Evolutionary conservation across 2,329 filamentous ascomycete genomes (phyloP).

Genomic region (Xylaria sp.): DNA sequence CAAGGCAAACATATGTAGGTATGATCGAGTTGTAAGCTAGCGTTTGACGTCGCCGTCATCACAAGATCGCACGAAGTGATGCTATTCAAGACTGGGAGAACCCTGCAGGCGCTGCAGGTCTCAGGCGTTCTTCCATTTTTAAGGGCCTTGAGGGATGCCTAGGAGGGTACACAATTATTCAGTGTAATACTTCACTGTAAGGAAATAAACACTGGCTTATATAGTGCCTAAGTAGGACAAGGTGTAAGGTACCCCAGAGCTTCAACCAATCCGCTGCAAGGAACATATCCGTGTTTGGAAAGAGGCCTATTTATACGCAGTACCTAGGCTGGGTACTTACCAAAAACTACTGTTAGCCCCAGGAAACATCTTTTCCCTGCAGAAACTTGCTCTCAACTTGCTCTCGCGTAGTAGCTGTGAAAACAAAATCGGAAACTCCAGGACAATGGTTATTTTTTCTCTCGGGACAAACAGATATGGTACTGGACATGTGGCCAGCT

Average conservation of each 20-base stretch:
- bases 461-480: neutral
- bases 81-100: constrained; percentile 5
- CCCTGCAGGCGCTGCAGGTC: constrained; percentile 15
- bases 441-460: neutral
- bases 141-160: neutral
- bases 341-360: neutral
- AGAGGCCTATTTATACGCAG: neutral
- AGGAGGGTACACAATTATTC: neutral
- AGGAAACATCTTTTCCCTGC: neutral
- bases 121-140: neutral
- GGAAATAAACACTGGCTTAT: neutral
- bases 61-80: constrained; percentile 7
- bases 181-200: neutral
- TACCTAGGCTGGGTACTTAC: neutral
- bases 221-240: neutral
- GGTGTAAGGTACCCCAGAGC: constrained; percentile 5
- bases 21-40: constrained; percentile 2
- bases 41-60: constrained; percentile 25
- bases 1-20: constrained; percentile 5
- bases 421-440: neutral
- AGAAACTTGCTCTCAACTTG: neutral
- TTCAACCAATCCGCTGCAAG: constrained; percentile 30
- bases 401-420: neutral
- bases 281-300: constrained; percentile 32
- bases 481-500: neutral